These are phyloP conservation scores for Penicillium atrosanguineum DNA, from an alignment of 495 filamentous ascomycete species.

Conservation along the genomic window DNA sequence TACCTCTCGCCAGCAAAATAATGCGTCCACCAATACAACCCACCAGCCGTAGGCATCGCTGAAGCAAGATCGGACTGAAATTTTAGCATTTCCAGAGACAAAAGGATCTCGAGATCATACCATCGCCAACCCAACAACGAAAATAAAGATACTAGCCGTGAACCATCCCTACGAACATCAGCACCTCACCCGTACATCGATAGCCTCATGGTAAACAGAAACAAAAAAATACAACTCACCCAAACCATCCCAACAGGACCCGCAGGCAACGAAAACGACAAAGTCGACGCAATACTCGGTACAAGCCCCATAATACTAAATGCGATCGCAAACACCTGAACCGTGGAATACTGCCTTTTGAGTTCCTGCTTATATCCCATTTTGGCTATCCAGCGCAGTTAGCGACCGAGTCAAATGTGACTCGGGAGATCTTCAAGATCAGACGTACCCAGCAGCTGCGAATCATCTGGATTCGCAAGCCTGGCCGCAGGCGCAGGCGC, in stretches of 20 bases:
- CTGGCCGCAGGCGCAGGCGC: not conserved
- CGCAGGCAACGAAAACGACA: constrained; percentile 64
- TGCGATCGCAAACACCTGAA: constrained; percentile 67
- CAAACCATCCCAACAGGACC: constrained; percentile 70
- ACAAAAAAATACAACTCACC: constrained; percentile 28
- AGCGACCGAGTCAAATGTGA: not conserved
- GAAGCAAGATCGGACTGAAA: constrained; percentile 60
- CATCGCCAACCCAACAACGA: constrained; percentile 66
- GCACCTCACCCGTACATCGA: constrained; percentile 43
- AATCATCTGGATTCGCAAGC: constrained; percentile 5
- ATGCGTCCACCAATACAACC: constrained; percentile 72
- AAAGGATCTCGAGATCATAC: constrained; percentile 18
- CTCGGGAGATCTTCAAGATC: not conserved
- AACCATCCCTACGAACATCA: constrained; percentile 51
- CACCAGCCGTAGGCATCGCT: constrained; percentile 67
- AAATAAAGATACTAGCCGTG: constrained; percentile 60
- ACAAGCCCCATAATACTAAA: constrained; percentile 72
- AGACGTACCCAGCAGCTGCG: constrained; percentile 28
- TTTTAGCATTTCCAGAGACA: not conserved
- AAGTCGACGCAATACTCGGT: constrained; percentile 63
- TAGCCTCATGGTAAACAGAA: not conserved
- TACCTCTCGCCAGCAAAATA: constrained; percentile 58
- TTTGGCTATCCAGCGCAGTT: constrained; percentile 12
- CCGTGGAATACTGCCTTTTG: constrained; percentile 59
- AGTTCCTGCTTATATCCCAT: constrained; percentile 72